A percentile compares a stretch with the other conserved stretches of the same genome.
phyloP scores from a whole-genome alignment of 768 basidiomycete species.

The Boletus fagicola region DNA sequence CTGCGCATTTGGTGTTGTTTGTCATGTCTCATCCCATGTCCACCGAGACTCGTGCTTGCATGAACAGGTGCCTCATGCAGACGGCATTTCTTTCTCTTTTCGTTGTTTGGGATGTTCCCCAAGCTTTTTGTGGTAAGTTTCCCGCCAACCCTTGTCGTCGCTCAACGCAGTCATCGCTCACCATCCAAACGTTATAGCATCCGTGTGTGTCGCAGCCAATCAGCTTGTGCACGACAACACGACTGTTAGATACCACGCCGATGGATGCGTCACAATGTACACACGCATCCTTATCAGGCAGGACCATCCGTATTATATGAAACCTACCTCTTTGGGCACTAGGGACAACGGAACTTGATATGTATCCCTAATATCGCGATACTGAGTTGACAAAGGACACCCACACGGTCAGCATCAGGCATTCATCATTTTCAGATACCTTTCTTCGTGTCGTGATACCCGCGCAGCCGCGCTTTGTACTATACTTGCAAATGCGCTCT shows the following conservation, averaged over 20 bases:
- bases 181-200: conserved; percentile 3
- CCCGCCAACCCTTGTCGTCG: no score
- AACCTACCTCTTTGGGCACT: background rate
- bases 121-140: conserved; percentile 6
- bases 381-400: conserved; percentile 8
- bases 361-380: conserved; percentile 24
- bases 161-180: background rate
- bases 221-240: background rate
- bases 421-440: conserved; percentile 10
- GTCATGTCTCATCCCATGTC: no score
- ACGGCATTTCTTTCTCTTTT: background rate
- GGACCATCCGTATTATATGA: conserved; percentile 13
- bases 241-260: conserved; percentile 11
- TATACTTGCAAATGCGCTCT: background rate
- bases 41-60: no score
- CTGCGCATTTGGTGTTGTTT: no score
- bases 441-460: conserved; percentile 16
- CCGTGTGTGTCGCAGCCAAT: background rate
- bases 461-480: conserved; percentile 4
- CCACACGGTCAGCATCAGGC: background rate
- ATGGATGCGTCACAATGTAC: conserved; percentile 28
- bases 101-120: background rate
- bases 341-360: conserved; percentile 11
- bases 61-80: conserved; percentile 3
- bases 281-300: conserved; percentile 22